Percentiles rank a stretch among this genome's conserved stretches.
Conservation (phyloP, 2,329 filamentous ascomycete genomes). For the Venturia effusa region DNA sequence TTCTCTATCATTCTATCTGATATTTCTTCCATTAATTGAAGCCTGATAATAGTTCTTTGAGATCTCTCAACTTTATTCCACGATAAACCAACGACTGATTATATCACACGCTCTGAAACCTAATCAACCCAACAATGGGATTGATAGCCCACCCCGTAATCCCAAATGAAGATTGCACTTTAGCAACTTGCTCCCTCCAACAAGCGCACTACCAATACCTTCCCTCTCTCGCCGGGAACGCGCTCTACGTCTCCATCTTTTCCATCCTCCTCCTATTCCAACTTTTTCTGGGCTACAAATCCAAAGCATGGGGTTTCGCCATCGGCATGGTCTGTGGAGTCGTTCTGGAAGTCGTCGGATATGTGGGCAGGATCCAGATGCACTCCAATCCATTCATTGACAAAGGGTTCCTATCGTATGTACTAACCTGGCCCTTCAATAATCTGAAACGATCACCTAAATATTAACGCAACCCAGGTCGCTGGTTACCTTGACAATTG, state of each 20-base stretch:
- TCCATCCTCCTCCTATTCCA: conserved; percentile 38
- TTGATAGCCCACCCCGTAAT: neutral
- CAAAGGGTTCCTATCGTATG: conserved; percentile 41
- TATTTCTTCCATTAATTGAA: neutral
- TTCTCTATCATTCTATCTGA: neutral
- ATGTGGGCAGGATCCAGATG: conserved; percentile 44
- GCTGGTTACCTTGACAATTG: conserved; percentile 47
- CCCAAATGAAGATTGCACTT: conserved; percentile 18
- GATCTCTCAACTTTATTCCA: neutral
- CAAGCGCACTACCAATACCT: conserved; percentile 43
- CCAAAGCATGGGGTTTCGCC: conserved; percentile 46
- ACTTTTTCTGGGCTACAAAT: conserved; percentile 37
- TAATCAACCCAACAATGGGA: neutral
- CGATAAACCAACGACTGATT: neutral
- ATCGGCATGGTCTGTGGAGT: conserved; percentile 38
- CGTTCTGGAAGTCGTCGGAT: conserved; percentile 43
- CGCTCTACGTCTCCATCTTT: conserved; percentile 43
- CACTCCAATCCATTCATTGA: conserved; percentile 40
- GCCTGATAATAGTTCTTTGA: neutral
- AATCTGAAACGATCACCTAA: neutral
- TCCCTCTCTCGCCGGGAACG: conserved; percentile 40
- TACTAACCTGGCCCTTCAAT: neutral
- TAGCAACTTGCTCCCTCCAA: conserved; percentile 35
- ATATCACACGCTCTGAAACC: too few relatives aligned
- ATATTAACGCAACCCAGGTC: conserved; percentile 19